phyloP scores from a whole-genome alignment of 1,284 basidiomycete species.

The Malassezia slooffiae region DNA sequence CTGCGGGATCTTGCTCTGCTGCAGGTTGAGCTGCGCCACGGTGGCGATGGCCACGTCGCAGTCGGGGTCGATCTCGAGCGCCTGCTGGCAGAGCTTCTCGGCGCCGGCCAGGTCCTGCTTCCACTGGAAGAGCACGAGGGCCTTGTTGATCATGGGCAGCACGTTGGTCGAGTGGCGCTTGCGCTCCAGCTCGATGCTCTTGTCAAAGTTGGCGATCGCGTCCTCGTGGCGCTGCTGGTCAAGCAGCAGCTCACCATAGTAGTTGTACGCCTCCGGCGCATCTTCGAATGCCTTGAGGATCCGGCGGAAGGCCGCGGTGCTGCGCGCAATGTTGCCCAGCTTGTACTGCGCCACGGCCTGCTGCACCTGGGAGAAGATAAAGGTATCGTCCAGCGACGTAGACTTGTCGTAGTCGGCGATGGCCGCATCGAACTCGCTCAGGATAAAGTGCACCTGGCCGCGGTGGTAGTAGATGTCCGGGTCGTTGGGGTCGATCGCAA shows the following conservation, averaged over 20 bases:
- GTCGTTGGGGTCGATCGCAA: constrained; percentile 69
- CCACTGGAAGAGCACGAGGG: constrained; percentile 89
- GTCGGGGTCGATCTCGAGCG: constrained; percentile 68
- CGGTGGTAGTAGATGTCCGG: constrained; percentile 98
- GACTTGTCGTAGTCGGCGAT: constrained; percentile 84
- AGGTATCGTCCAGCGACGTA: constrained; percentile 65
- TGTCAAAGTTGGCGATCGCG: constrained; percentile 88
- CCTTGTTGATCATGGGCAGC: constrained; percentile 85
- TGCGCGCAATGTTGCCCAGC: constrained; percentile 61
- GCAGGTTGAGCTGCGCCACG: constrained; percentile 80
- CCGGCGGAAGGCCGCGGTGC: constrained; percentile 75
- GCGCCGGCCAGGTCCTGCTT: constrained; percentile 76
- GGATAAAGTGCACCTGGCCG: constrained; percentile 95
- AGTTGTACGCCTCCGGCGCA: constrained; percentile 46
- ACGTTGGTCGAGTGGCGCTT: constrained; percentile 31
- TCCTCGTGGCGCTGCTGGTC: constrained; percentile 85
- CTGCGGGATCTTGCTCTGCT: constrained; percentile 77
- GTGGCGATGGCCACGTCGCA: constrained; percentile 96
- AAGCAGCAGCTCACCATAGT: constrained; percentile 81
- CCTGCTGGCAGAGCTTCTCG: constrained; percentile 75
- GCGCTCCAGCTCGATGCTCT: constrained; percentile 78
- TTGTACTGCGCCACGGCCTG: constrained; percentile 97
- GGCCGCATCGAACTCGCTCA: constrained; percentile 74
- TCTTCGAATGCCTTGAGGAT: constrained; percentile 35
- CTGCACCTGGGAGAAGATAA: constrained; percentile 93